phyloP scores from a whole-genome alignment of 805 yeast species.

The Debaryomyces prosopidis region DNA sequence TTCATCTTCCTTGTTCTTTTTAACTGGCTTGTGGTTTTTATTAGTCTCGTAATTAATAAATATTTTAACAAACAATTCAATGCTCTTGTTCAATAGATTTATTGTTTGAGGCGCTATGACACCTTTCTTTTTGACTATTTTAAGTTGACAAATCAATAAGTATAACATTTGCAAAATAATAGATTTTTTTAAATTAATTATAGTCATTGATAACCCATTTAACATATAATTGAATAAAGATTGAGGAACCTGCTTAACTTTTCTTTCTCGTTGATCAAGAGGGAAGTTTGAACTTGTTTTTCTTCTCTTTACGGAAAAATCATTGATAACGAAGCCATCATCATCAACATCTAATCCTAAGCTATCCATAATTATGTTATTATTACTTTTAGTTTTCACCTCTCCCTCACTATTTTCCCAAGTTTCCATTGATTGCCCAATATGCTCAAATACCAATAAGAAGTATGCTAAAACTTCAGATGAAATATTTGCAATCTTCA shows the following conservation, averaged over 20 bases:
- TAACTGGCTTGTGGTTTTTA: constrained; percentile 14
- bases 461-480: constrained; percentile 40
- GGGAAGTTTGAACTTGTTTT: constrained; percentile 13
- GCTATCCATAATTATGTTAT: constrained; percentile 31
- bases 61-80: constrained; percentile 34
- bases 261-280: constrained; percentile 9
- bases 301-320: constrained; percentile 40
- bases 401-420: constrained; percentile 2
- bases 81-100: constrained; percentile 22
- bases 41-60: constrained; percentile 40
- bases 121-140: constrained; percentile 29
- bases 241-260: constrained; percentile 28
- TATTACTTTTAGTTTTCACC: constrained; percentile 2
- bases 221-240: constrained; percentile 44
- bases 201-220: constrained; percentile 44
- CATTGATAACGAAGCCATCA: constrained; percentile 47
- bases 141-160: constrained; percentile 40
- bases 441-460: constrained; percentile 36
- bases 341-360: constrained; percentile 43
- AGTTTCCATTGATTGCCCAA: constrained; percentile 18
- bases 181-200: constrained; percentile 43
- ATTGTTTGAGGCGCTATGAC: constrained; percentile 16
- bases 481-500: constrained; percentile 36
- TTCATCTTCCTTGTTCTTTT: constrained; percentile 32
- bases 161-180: constrained; percentile 44